A percentile compares a stretch with the other conserved stretches of the same genome.
Conservation (phyloP, 2,329 filamentous ascomycete genomes). For the Cadophora gregata region DNA sequence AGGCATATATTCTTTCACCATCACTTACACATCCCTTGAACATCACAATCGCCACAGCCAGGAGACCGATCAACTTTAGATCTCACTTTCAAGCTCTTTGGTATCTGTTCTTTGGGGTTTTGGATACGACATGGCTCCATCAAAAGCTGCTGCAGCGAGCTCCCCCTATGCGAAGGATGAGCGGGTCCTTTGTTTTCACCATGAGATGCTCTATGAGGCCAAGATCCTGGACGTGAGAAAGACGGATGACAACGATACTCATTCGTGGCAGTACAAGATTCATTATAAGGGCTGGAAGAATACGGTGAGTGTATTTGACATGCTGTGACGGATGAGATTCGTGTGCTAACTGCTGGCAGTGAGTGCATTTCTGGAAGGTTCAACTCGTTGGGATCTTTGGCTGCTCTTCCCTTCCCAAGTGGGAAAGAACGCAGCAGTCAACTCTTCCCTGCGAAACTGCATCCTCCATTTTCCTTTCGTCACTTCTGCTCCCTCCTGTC, state of each 20-base stretch:
- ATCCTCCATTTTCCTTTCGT: no score
- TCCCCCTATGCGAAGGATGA: constrained; percentile 71
- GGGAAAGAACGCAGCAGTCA: constrained; percentile 21
- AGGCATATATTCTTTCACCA: constrained; percentile 11
- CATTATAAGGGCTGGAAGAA: constrained; percentile 99
- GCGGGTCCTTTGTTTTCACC: constrained; percentile 94
- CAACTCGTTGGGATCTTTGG: not conserved
- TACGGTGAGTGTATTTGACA: constrained; percentile 62
- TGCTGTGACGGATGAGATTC: not conserved
- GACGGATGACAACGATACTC: constrained; percentile 64
- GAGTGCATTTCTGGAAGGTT: constrained; percentile 21
- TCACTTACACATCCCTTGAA: not conserved
- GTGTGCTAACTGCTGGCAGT: constrained; percentile 26
- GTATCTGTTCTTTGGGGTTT: not conserved
- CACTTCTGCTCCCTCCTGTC: not conserved
- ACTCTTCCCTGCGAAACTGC: not conserved
- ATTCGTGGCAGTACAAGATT: constrained; percentile 84
- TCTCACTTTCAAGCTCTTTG: not conserved
- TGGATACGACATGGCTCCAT: constrained; percentile 42
- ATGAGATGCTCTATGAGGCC: constrained; percentile 96
- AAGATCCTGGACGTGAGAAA: constrained; percentile 84
- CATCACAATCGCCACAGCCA: not conserved
- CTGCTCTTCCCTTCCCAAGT: constrained; percentile 25
- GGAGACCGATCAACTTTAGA: not conserved
- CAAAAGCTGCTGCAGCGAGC: constrained; percentile 37